A percentile compares a stretch with the other conserved stretches of the same genome.
Evolutionary conservation across 2,329 filamentous ascomycete genomes (phyloP).

Genomic region (Zymoseptoria crescenta): DNA sequence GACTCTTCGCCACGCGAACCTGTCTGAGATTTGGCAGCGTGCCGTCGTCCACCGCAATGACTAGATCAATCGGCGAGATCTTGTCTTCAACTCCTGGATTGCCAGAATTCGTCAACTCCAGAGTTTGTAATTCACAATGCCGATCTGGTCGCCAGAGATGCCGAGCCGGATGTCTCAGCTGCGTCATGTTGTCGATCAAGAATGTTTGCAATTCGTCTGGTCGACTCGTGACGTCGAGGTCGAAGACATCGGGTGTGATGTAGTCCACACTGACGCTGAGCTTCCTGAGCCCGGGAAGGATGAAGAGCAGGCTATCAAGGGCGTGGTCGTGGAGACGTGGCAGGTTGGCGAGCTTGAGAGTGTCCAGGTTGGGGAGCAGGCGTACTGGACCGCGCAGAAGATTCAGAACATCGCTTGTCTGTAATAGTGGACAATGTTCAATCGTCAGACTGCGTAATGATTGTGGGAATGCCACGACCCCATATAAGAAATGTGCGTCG

Average conservation of each 20-base stretch:
- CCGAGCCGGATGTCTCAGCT: neutral
- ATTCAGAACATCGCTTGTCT: constrained; percentile 28
- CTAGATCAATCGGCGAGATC: constrained; percentile 36
- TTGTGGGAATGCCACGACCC: constrained; percentile 26
- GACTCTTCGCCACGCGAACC: constrained; percentile 32
- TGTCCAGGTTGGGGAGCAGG: constrained; percentile 26
- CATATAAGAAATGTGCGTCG: constrained; percentile 35
- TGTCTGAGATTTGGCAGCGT: constrained; percentile 33
- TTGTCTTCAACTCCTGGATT: constrained; percentile 30
- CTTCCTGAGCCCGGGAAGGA: constrained; percentile 33
- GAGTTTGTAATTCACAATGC: constrained; percentile 28
- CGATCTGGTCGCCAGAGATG: constrained; percentile 1
- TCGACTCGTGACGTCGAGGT: constrained; percentile 13
- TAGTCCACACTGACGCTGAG: constrained; percentile 42
- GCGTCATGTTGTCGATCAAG: neutral
- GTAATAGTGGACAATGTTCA: constrained; percentile 37
- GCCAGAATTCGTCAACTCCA: constrained; percentile 36
- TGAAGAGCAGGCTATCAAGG: constrained; percentile 35
- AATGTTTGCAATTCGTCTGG: neutral
- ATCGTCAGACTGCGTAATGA: constrained; percentile 34
- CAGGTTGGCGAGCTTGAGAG: constrained; percentile 35
- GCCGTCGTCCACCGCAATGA: constrained; percentile 35
- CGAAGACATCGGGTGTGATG: constrained; percentile 37
- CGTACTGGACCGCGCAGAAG: constrained; percentile 30
- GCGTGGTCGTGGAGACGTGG: constrained; percentile 32